Percentiles rank a stretch among this genome's conserved stretches.
Evolutionary conservation across 2,329 filamentous ascomycete genomes (phyloP).

Genomic region (Aaosphaeria arxii): DNA sequence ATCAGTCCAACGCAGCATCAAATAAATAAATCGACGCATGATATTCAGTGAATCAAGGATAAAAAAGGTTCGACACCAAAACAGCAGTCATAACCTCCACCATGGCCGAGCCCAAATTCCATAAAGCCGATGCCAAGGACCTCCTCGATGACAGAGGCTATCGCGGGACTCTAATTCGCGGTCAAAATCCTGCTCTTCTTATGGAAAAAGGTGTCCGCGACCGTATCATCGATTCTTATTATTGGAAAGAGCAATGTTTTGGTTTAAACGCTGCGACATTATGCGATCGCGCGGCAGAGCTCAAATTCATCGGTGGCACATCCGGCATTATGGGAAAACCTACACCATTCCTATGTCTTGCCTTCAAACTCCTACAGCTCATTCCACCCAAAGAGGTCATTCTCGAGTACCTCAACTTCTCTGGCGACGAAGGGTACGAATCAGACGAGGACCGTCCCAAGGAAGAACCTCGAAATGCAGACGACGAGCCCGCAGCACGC

Average conservation of each 20-base stretch:
- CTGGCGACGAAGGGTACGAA: slow-evolving; percentile 16
- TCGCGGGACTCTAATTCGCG: slow-evolving; percentile 72
- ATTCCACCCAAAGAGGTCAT: slow-evolving; percentile 77
- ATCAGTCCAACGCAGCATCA: no score
- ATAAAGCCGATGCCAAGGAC: slow-evolving; percentile 73
- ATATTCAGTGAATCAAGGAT: no score
- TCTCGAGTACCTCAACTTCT: slow-evolving; percentile 70
- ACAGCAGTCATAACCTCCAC: background rate
- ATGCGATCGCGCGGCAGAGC: slow-evolving; percentile 83
- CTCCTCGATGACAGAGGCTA: slow-evolving; percentile 91
- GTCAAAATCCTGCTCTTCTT: slow-evolving; percentile 90
- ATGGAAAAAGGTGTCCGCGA: slow-evolving; percentile 95
- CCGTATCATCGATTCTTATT: slow-evolving; percentile 91
- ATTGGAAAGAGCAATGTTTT: slow-evolving; percentile 99
- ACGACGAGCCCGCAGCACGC: background rate
- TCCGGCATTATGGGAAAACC: slow-evolving; percentile 82
- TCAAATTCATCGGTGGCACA: slow-evolving; percentile 83
- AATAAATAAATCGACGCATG: no score
- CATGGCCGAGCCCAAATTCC: slow-evolving; percentile 43
- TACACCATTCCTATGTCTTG: slow-evolving; percentile 87
- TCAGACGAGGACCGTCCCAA: slow-evolving; percentile 34
- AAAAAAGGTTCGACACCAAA: no score
- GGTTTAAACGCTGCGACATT: slow-evolving; percentile 79
- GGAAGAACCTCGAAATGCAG: background rate
- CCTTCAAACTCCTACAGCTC: slow-evolving; percentile 91